Evolutionary conservation across 306 rosid genomes (phyloP).

Genomic region (Acacia acuminata): DNA sequence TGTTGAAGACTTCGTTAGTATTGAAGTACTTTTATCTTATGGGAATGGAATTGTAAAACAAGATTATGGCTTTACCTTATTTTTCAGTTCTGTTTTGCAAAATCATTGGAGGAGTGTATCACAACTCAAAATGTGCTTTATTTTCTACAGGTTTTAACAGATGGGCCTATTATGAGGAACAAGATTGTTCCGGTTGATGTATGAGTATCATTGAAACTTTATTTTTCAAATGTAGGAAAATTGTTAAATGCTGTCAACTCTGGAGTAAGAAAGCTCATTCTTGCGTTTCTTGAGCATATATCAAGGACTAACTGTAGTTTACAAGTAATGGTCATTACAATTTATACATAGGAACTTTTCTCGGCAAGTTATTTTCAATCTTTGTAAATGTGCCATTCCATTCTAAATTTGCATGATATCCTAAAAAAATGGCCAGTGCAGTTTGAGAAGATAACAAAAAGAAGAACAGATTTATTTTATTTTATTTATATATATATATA

Average conservation of each 20-base stretch:
- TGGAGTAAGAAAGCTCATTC: too few species aligned
- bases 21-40: background rate
- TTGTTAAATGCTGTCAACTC: too few species aligned
- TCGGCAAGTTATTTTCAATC: too few species aligned
- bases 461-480: too few species aligned
- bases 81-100: background rate
- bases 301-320: too few species aligned
- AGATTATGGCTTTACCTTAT: background rate
- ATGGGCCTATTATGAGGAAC: background rate
- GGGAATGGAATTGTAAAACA: background rate
- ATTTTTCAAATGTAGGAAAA: background rate
- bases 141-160: background rate
- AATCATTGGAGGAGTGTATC: background rate
- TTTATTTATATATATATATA: too few species aligned
- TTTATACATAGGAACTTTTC: background rate
- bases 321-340: too few species aligned
- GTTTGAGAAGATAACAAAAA: too few species aligned
- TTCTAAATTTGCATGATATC: too few species aligned
- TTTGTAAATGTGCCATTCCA: too few species aligned
- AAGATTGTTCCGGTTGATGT: background rate
- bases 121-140: background rate
- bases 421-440: too few species aligned
- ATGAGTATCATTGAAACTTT: background rate
- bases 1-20: background rate
- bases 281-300: too few species aligned